phyloP scores from a whole-genome alignment of 805 yeast genomes.

The Saturnispora serradocipensis region DNA sequence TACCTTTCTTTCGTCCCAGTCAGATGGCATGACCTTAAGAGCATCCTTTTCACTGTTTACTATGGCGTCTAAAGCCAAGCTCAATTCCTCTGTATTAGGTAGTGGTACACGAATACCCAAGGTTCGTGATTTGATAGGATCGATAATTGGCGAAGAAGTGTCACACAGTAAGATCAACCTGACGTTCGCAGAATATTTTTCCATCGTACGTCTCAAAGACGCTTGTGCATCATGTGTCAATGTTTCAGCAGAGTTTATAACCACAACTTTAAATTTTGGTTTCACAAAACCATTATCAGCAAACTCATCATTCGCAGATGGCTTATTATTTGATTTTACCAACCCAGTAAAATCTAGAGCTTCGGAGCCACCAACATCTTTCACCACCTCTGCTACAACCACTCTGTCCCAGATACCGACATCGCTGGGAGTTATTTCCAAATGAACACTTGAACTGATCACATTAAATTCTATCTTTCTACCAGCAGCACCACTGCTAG shows the following conservation, averaged over 20 bases:
- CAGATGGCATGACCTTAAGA: constrained; percentile 22
- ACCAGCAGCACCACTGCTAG: constrained; percentile 62
- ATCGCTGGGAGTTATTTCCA: constrained; percentile 94
- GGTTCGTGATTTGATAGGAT: constrained; percentile 92
- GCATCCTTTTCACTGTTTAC: constrained; percentile 45
- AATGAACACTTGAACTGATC: constrained; percentile 82
- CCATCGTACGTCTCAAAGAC: constrained; percentile 93
- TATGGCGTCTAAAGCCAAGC: constrained; percentile 44
- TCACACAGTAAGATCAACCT: constrained; percentile 80
- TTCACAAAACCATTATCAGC: constrained; percentile 10
- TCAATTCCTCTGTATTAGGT: constrained; percentile 56
- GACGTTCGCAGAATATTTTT: constrained; percentile 80
- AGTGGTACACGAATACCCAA: constrained; percentile 80
- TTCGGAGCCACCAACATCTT: constrained; percentile 91
- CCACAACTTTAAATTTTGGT: constrained; percentile 66
- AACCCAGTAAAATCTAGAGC: constrained; percentile 72
- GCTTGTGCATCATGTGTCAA: constrained; percentile 92
- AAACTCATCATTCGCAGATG: neutral
- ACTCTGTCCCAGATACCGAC: constrained; percentile 94
- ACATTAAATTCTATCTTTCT: constrained; percentile 85
- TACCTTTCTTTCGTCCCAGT: constrained; percentile 25
- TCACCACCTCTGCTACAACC: constrained; percentile 86
- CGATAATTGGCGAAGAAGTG: constrained; percentile 83
- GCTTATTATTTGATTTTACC: constrained; percentile 10
- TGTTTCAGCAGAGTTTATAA: constrained; percentile 87